Percentiles rank a stretch among this genome's conserved stretches.
Conservation (phyloP, 116 monocot species). For the Iris pallida region DNA sequence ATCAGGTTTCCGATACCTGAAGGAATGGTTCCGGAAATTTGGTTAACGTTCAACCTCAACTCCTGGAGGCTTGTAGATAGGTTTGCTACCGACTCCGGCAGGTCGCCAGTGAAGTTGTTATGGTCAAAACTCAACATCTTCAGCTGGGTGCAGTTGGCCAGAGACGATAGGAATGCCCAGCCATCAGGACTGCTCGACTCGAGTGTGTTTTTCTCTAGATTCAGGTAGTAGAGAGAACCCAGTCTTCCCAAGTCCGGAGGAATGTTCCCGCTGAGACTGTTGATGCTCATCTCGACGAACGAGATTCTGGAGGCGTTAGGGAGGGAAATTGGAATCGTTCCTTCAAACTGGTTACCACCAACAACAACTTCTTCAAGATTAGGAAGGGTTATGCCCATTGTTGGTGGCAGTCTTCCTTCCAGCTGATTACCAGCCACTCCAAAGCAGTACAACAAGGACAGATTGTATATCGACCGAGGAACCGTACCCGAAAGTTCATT, state of each 20-base stretch:
- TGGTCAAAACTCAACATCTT: not conserved
- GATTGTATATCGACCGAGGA: slow-evolving; percentile 15
- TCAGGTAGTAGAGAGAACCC: not conserved
- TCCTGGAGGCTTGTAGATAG: slow-evolving; percentile 9
- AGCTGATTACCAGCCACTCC: slow-evolving; percentile 5
- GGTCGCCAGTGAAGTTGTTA: slow-evolving; percentile 8
- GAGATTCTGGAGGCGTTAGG: slow-evolving; percentile 7
- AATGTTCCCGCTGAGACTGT: slow-evolving; percentile 15
- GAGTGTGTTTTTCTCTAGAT: not conserved
- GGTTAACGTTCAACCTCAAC: not conserved
- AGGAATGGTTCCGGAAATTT: slow-evolving; percentile 4
- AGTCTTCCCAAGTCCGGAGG: slow-evolving; percentile 11
- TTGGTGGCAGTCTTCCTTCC: slow-evolving; percentile 8
- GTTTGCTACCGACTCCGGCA: slow-evolving; percentile 18
- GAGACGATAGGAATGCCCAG: not conserved
- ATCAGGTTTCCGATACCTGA: slow-evolving; percentile 5
- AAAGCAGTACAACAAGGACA: slow-evolving; percentile 10
- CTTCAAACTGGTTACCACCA: slow-evolving; percentile 14
- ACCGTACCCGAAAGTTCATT: slow-evolving; percentile 21
- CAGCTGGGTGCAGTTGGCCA: slow-evolving; percentile 13
- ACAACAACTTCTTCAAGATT: slow-evolving; percentile 2
- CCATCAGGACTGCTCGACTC: not conserved
- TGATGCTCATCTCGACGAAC: not conserved
- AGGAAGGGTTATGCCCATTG: slow-evolving; percentile 7
- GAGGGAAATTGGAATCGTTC: slow-evolving; percentile 9